phyloP scores from a whole-genome alignment of 306 rosid genomes.

The Amphicarpaea edgeworthii region DNA sequence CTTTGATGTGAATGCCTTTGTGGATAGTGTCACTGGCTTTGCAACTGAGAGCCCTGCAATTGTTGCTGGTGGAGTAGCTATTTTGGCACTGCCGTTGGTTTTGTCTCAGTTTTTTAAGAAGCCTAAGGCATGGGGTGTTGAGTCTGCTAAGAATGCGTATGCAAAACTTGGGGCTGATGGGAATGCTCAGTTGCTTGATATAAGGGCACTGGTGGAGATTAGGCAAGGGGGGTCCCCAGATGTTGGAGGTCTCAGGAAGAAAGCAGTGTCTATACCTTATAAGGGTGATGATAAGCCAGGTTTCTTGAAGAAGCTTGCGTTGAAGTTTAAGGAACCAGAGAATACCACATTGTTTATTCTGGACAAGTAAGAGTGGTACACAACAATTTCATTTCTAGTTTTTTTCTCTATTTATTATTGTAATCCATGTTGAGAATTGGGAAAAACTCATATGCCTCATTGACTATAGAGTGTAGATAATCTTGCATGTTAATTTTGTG shows the following conservation, averaged over 20 bases:
- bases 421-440: neutral
- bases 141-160: constrained; percentile 85
- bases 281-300: constrained; percentile 84
- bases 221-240: constrained; percentile 83
- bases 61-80: constrained; percentile 74
- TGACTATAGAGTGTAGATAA: neutral
- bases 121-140: constrained; percentile 90
- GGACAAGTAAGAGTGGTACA: constrained; percentile 82
- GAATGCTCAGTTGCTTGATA: constrained; percentile 83
- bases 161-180: constrained; percentile 76
- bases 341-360: constrained; percentile 89
- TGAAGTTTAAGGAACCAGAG: constrained; percentile 90
- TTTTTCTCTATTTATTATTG: neutral
- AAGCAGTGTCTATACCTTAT: constrained; percentile 66
- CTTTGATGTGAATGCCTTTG: constrained; percentile 58
- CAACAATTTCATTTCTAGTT: constrained; percentile 16
- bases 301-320: constrained; percentile 78
- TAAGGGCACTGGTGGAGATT: constrained; percentile 69
- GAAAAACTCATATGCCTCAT: neutral
- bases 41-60: constrained; percentile 75
- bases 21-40: constrained; percentile 64
- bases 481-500: neutral
- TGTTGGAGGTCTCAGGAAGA: constrained; percentile 78
- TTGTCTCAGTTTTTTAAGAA: constrained; percentile 73
- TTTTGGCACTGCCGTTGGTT: constrained; percentile 81